Base-by-base conservation (phyloP, 139 green algal genomes). In the Picochlorum sp. region DNA sequence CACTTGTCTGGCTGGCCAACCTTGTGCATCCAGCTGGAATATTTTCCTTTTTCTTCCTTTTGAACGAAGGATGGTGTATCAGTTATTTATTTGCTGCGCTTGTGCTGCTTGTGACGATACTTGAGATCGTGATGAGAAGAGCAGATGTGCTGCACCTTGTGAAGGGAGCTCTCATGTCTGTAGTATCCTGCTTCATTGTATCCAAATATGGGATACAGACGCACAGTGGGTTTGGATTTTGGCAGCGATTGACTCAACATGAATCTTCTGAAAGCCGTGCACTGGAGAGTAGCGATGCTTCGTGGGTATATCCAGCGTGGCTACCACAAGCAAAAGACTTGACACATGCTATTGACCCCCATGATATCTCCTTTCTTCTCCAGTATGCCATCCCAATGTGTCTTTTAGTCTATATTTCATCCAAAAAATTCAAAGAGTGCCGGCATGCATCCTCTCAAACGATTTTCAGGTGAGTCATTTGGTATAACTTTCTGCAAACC, bases 1-100 rank as follows among this genome's bases (percentile, higher is more conserved):
- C 51, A 34, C 23, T 59, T 59, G 51, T 59, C n/a, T 65, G 58
- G 58, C 20, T 65, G 58, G 18, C 13, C 20, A 24, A 59, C 18
- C 18, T 64, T 8, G 23, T 47, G 9, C 64, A 70, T 45, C 21
- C 16, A 15, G 13, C 70, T 44, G 71, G 71, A 51, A 77, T 73
- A 45, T 71, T 80, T 15, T 73, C 57, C 34, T 75, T 75, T 51
- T 77, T 72, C 56, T 72, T 59, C 51, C 58, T 81, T 20, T 57
- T 80, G 5, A 73, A 23, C 28, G 71, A 77, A 70, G 70, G 70
- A 9, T 66, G 31, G 6, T 37, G 23, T 50, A 41, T 41, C 49
- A 18, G 15, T 52, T n/a, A 26, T 20, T 54, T 54, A 13, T 54
- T 54, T 20, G 11, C 47, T 41, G 34, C 34, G 8, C 34, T 41